phyloP scores from a whole-genome alignment of 2,329 filamentous ascomycete genomes.

The Aspergillus hortae region DNA sequence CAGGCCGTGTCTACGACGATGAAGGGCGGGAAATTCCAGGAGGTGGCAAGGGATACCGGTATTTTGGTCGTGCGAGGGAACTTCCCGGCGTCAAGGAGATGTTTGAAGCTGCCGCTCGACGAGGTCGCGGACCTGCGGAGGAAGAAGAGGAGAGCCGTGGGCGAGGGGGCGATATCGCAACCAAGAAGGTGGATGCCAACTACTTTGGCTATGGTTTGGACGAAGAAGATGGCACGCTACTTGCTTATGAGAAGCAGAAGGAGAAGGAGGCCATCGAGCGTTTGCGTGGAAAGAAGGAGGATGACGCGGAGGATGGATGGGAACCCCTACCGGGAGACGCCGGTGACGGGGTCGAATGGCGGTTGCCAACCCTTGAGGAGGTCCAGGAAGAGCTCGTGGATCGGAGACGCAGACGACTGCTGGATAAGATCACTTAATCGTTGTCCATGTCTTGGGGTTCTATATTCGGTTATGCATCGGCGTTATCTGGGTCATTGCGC shows the following conservation, averaged over 20 bases:
- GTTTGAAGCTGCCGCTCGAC: conserved; percentile 72
- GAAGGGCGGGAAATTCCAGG: conserved; percentile 65
- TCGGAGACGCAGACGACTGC: conserved; percentile 72
- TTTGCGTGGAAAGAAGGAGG: conserved; percentile 58
- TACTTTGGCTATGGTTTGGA: conserved; percentile 95
- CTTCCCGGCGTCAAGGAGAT: conserved; percentile 94
- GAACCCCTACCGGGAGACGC: conserved; percentile 80
- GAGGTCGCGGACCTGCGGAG: conserved; percentile 62
- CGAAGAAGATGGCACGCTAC: conserved; percentile 78
- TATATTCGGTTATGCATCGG: conserved; percentile 11
- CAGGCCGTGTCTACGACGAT: conserved; percentile 68
- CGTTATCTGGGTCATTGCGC: conserved; percentile 5
- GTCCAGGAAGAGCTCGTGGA: conserved; percentile 94
- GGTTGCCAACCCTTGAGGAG: conserved; percentile 79
- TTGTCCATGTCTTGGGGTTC: conserved; percentile 5
- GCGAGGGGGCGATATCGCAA: conserved; percentile 40
- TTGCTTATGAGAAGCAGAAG: conserved; percentile 77
- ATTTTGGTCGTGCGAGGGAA: conserved; percentile 87
- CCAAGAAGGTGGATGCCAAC: conserved; percentile 77
- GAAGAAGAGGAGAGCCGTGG: conserved; percentile 61
- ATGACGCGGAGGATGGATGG: conserved; percentile 66
- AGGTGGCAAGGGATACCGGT: conserved; percentile 86
- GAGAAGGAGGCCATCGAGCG: conserved; percentile 76
- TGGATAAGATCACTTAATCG: conserved; percentile 68
- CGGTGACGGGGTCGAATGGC: conserved; percentile 79